phyloP scores from a whole-genome alignment of 2,329 filamentous ascomycete genomes.

The Aspergillus persii region DNA sequence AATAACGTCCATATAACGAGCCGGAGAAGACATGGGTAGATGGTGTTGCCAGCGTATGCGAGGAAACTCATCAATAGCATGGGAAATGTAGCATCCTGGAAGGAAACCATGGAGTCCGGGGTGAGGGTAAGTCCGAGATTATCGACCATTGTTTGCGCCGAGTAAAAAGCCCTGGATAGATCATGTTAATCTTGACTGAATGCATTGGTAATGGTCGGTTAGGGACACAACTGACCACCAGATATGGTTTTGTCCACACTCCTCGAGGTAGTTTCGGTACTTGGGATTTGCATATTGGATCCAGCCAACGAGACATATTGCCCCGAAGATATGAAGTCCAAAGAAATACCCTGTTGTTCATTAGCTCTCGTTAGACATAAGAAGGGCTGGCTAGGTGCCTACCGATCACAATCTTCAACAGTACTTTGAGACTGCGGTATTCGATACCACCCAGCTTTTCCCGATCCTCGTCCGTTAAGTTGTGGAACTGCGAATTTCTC shows the following conservation, averaged over 20 bases:
- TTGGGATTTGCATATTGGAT: constrained; percentile 42
- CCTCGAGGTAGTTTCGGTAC: constrained; percentile 41
- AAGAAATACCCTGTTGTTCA: constrained; percentile 45
- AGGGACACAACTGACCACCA: constrained; percentile 48
- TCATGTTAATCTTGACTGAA: background rate
- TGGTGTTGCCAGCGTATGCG: constrained; percentile 40
- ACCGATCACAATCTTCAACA: constrained; percentile 49
- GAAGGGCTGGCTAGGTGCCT: constrained; percentile 27
- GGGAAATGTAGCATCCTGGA: constrained; percentile 45
- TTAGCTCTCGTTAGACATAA: background rate
- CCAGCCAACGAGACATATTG: constrained; percentile 51
- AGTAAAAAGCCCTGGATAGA: constrained; percentile 46
- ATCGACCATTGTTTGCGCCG: constrained; percentile 51
- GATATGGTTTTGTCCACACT: constrained; percentile 40
- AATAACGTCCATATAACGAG: constrained; percentile 58
- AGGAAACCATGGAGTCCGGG: constrained; percentile 54
- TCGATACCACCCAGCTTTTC: constrained; percentile 54
- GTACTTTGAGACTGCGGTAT: constrained; percentile 50
- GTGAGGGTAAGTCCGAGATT: constrained; percentile 58
- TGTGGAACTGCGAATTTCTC: constrained; percentile 48
- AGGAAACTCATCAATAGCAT: constrained; percentile 41
- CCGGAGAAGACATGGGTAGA: constrained; percentile 57
- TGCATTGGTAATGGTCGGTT: background rate
- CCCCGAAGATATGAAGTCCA: constrained; percentile 48
- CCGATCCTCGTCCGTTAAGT: constrained; percentile 42